A percentile compares a stretch with the other conserved stretches of the same genome.
Conservation (phyloP, 345 rosid genomes). For the Arabis alpina region DNA sequence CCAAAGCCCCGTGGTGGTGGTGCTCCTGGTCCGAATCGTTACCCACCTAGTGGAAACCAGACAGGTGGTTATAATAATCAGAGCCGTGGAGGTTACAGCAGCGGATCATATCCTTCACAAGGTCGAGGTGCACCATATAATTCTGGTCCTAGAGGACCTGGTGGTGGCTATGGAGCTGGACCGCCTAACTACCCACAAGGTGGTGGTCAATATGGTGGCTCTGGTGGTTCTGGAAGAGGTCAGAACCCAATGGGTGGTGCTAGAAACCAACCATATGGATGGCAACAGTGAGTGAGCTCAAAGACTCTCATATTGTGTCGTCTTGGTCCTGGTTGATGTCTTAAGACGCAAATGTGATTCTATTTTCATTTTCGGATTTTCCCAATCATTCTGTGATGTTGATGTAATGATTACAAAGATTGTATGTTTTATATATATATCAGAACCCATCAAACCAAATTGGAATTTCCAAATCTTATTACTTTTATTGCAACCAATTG, state of each 20-base stretch:
- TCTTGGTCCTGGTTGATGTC: constrained; percentile 27
- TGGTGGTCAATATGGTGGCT: constrained; percentile 72
- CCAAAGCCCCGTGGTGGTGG: constrained; percentile 79
- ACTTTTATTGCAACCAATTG: constrained; percentile 20
- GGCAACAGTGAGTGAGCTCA: constrained; percentile 56
- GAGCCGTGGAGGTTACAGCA: constrained; percentile 68
- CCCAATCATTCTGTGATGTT: constrained; percentile 67
- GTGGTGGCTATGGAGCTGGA: constrained; percentile 70
- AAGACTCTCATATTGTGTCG: constrained; percentile 17
- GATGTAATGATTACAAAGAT: constrained; percentile 53
- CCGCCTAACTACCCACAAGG: constrained; percentile 78
- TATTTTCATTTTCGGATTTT: too few species aligned
- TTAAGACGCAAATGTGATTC: constrained; percentile 27
- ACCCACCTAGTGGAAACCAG: constrained; percentile 65
- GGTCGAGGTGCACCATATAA: constrained; percentile 85
- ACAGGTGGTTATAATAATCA: constrained; percentile 57
- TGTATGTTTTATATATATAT: constrained; percentile 46
- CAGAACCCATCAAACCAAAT: constrained; percentile 52
- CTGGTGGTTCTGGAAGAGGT: constrained; percentile 70
- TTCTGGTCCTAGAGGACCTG: constrained; percentile 65
- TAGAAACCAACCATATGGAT: constrained; percentile 90
- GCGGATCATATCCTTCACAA: constrained; percentile 80
- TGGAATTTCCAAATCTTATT: constrained; percentile 48
- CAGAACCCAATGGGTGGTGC: constrained; percentile 83
- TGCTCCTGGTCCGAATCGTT: constrained; percentile 66